Base-by-base conservation (phyloP, 257 asterid genomes). In the Nicotiana tomentosiformis region DNA sequence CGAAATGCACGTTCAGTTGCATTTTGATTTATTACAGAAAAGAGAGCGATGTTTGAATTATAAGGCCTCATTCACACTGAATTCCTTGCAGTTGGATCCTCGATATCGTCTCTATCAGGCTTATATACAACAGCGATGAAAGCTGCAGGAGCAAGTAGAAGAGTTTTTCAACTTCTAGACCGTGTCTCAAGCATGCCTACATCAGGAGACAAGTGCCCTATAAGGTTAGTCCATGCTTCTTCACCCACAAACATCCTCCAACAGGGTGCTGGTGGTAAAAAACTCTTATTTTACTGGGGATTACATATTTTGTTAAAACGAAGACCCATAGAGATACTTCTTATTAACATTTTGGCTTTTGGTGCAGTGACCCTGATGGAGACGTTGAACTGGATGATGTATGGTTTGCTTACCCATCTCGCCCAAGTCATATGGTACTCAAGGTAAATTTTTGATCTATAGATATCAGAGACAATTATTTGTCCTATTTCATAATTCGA, bases 101-200 rank as follows among this genome's bases (percentile, higher is more conserved):
- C 96, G 16, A 81, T 91, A 88, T 90, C 98, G 29, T 87, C 90
- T 61, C 81, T 94, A 77, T 94, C 97, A 8, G 91, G 95, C 55
- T 82, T 91, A 82, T 92, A 93, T 83, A 92, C 94, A 17, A 85
- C 84, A 29, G 88, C 92, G 61, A 94, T 93, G 98, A 93, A 92
- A 91, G 97, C 98, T 77, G 98, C 98, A 68, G 97, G 98, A 84
- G 96, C 98, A 30, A 93, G 97, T 86, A 90, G 96, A 88, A 85
- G 98, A 81, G 98, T 94, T 86, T 92, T 92, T 85, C 97, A 92
- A 86, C 89, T 94, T 77, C 77, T 94, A 49, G 98, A 93, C 80
- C 95, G 94, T 26, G 90, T 77, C 84, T 90, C 97, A 32, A 60
- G 90, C 86, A 90, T 94, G 93, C 90, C 93, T 29, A 83, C 85